phyloP scores from a whole-genome alignment of 441 rosid genomes.

The Populus tomentosa region DNA sequence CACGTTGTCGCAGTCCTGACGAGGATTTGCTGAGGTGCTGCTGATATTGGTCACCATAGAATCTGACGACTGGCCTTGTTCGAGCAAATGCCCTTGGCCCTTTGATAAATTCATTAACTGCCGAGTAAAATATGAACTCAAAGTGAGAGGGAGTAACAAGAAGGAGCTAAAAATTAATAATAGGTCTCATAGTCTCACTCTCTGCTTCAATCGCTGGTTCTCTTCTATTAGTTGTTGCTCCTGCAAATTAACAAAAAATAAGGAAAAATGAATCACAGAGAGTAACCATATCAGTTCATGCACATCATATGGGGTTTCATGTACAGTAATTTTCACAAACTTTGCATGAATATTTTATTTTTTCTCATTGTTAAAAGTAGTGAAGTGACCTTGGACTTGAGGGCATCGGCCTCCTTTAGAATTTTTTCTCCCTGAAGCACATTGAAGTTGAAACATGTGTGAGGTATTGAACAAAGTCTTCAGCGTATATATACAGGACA shows the following conservation, averaged over 20 bases:
- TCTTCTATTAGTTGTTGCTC: slow-evolving; percentile 21
- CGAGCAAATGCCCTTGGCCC: neutral
- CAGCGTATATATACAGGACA: neutral
- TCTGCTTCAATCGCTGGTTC: slow-evolving; percentile 28
- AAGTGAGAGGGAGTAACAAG: neutral
- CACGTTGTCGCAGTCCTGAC: slow-evolving; percentile 10
- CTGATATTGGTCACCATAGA: slow-evolving; percentile 10
- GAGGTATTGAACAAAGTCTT: neutral
- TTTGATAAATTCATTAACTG: slow-evolving; percentile 10
- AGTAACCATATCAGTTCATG: neutral
- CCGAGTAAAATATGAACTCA: neutral
- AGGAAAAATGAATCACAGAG: neutral
- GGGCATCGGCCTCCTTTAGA: slow-evolving; percentile 22
- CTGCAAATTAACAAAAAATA: slow-evolving; percentile 18
- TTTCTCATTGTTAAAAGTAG: neutral
- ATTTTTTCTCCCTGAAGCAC: slow-evolving; percentile 24
- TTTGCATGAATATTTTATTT: neutral
- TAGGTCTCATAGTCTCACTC: slow-evolving; percentile 14
- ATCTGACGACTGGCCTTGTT: slow-evolving; percentile 18
- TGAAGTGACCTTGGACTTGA: slow-evolving; percentile 28
- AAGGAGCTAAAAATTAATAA: neutral
- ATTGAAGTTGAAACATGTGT: neutral
- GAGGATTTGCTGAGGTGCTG: slow-evolving; percentile 14
- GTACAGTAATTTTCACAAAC: neutral
- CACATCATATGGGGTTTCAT: neutral